Conservation (phyloP, 345 rosid genomes). For the Acer yangbiense region DNA sequence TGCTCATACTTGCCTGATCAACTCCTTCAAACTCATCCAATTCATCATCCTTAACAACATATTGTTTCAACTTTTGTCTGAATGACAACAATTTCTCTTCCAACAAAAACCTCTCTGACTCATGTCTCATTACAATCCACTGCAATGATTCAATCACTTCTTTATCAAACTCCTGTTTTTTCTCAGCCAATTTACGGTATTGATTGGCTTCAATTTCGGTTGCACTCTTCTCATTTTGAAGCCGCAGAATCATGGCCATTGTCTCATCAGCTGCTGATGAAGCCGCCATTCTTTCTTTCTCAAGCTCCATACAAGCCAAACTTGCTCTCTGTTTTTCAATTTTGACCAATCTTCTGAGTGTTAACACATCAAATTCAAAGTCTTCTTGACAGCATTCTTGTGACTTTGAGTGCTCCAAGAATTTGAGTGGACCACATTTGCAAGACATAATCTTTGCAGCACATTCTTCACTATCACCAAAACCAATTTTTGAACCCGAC, state of each 20-base stretch:
- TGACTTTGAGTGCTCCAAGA: conserved; percentile 22
- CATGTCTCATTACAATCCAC: conserved; percentile 52
- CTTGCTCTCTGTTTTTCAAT: conserved; percentile 54
- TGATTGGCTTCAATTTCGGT: conserved; percentile 65
- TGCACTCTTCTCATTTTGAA: conserved; percentile 65
- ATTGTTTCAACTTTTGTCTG: conserved; percentile 29
- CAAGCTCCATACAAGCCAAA: conserved; percentile 51
- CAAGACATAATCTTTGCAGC: conserved; percentile 27
- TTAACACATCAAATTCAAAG: conserved; percentile 46
- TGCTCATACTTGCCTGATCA: conserved; percentile 16
- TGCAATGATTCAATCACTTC: conserved; percentile 65
- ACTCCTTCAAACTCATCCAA: conserved; percentile 25
- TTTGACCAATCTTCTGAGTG: conserved; percentile 62
- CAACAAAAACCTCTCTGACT: conserved; percentile 35
- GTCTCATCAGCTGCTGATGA: conserved; percentile 76
- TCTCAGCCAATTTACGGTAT: conserved; percentile 53
- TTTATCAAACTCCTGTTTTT: conserved; percentile 53
- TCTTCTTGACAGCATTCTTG: conserved; percentile 48
- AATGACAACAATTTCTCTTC: conserved; percentile 37
- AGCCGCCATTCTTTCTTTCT: conserved; percentile 76
- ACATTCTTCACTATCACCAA: neutral
- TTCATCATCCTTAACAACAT: conserved; percentile 26
- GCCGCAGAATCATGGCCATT: conserved; percentile 81
- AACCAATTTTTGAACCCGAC: conserved; percentile 22
- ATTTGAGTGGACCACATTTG: conserved; percentile 19